Conservation (phyloP, 176 grass and related monocot genomes). For the barley (Hordeum vulgare) region DNA sequence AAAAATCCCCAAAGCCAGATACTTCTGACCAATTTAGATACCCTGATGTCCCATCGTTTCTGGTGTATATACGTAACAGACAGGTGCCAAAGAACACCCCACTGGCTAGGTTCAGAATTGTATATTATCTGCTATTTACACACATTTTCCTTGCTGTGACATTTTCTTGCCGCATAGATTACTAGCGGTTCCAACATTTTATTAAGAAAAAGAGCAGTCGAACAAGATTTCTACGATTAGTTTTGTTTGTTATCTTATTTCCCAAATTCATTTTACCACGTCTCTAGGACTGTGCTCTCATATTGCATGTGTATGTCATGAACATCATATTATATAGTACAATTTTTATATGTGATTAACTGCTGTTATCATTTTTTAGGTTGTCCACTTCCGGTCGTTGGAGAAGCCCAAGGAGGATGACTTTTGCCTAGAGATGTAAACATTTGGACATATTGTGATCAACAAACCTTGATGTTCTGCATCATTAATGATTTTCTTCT, state of each 20-base stretch:
- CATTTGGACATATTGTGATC: constrained; percentile 17
- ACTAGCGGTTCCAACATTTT: not conserved
- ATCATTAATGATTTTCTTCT: constrained; percentile 6
- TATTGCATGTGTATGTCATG: not conserved
- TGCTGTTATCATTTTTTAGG: constrained; percentile 52
- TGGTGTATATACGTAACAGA: constrained; percentile 89
- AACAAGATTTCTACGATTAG: not conserved
- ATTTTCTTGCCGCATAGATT: not conserved
- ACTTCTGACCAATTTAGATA: constrained; percentile 60
- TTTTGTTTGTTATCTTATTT: constrained; percentile 12
- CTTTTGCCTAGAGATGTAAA: constrained; percentile 93
- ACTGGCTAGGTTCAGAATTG: not conserved
- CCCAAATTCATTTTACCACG: not conserved
- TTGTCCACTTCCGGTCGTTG: constrained; percentile 88
- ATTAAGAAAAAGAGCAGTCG: not conserved
- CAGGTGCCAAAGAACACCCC: constrained; percentile 42
- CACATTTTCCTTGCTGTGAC: not conserved
- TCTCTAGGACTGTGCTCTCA: not conserved
- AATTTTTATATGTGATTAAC: not conserved
- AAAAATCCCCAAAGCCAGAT: constrained; percentile 58
- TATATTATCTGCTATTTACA: not conserved
- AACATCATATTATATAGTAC: not conserved
- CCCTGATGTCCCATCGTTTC: constrained; percentile 81
- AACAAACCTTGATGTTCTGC: not conserved
- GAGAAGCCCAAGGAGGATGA: constrained; percentile 97